Conservation (phyloP, 108 stramenopile species). For the Pseudonitzschia multistriata region DNA sequence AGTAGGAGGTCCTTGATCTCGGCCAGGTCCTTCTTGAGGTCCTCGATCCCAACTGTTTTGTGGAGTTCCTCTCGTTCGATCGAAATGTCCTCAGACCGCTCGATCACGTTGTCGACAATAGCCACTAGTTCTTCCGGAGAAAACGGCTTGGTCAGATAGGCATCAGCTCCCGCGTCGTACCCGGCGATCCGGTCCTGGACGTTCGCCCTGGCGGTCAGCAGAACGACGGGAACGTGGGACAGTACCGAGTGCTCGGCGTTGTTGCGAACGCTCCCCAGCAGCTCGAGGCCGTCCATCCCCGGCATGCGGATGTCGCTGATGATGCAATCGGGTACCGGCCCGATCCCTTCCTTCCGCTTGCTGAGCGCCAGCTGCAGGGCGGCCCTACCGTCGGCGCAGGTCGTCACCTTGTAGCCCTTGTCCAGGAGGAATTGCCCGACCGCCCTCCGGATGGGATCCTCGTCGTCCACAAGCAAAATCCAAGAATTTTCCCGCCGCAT, state of each 20-base stretch:
- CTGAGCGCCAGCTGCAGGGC: slow-evolving; percentile 51
- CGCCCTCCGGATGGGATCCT: slow-evolving; percentile 60
- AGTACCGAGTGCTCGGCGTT: slow-evolving; percentile 24
- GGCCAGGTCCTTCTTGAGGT: slow-evolving; percentile 55
- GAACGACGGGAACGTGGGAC: slow-evolving; percentile 61
- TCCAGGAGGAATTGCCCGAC: slow-evolving; percentile 70
- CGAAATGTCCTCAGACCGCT: slow-evolving; percentile 30
- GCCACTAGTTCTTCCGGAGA: slow-evolving; percentile 80
- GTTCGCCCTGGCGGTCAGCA: slow-evolving; percentile 74
- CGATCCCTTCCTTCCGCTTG: slow-evolving; percentile 12
- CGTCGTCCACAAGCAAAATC: slow-evolving; percentile 79
- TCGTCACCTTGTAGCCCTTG: slow-evolving; percentile 70
- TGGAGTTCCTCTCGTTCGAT: slow-evolving; percentile 9
- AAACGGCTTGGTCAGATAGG: slow-evolving; percentile 85
- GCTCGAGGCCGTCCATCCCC: slow-evolving; percentile 64
- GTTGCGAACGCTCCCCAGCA: slow-evolving; percentile 56
- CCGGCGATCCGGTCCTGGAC: slow-evolving; percentile 76
- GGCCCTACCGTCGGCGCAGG: slow-evolving; percentile 60
- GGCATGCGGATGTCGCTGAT: slow-evolving; percentile 62
- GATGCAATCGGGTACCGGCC: slow-evolving; percentile 46
- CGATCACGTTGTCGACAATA: slow-evolving; percentile 62
- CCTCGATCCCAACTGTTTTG: slow-evolving; percentile 22
- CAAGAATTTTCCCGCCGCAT: slow-evolving; percentile 17
- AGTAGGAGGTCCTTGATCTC: slow-evolving; percentile 65
- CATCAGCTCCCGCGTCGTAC: slow-evolving; percentile 81